These are phyloP conservation scores for Trematosphaeria pertusa DNA, from an alignment of 2,329 filamentous ascomycete genomes.

Conservation along the genomic window DNA sequence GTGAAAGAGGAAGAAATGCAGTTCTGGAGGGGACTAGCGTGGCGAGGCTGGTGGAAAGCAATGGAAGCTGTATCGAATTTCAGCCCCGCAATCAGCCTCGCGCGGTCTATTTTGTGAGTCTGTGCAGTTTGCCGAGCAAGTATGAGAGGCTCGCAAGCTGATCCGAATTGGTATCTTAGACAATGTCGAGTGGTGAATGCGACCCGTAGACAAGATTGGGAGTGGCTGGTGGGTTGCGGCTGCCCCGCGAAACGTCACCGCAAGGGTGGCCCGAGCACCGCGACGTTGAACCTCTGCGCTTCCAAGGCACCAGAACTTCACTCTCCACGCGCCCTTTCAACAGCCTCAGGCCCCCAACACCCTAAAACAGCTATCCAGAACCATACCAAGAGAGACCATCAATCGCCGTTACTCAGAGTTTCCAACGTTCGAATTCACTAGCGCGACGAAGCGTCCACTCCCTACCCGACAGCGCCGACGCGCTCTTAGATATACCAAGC, in stretches of 20 bases:
- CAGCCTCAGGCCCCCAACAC: not conserved
- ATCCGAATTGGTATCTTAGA: slow-evolving; percentile 4
- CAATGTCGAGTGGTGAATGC: not conserved
- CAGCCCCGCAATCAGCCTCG: slow-evolving; percentile 20
- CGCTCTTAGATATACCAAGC: no score
- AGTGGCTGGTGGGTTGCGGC: slow-evolving; percentile 28
- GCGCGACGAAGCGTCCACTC: no score
- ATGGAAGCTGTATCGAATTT: slow-evolving; percentile 46
- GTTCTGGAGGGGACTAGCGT: slow-evolving; percentile 42
- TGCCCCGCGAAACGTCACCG: slow-evolving; percentile 40
- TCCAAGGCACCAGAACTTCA: slow-evolving; percentile 24
- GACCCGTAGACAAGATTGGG: slow-evolving; percentile 4
- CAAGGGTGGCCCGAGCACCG: slow-evolving; percentile 16
- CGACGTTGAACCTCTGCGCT: slow-evolving; percentile 18
- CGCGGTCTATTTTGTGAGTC: not conserved
- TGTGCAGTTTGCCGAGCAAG: not conserved
- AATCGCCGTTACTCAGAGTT: no score
- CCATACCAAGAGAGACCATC: no score
- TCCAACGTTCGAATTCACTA: no score
- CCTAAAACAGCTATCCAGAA: no score
- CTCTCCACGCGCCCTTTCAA: not conserved
- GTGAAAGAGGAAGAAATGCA: slow-evolving; percentile 46
- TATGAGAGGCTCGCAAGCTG: not conserved
- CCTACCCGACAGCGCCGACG: no score
- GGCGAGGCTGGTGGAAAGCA: slow-evolving; percentile 42